Percentiles rank a stretch among this genome's conserved stretches.
Conservation (phyloP, 2,329 filamentous ascomycete species). For the Ampelomyces quisqualis region DNA sequence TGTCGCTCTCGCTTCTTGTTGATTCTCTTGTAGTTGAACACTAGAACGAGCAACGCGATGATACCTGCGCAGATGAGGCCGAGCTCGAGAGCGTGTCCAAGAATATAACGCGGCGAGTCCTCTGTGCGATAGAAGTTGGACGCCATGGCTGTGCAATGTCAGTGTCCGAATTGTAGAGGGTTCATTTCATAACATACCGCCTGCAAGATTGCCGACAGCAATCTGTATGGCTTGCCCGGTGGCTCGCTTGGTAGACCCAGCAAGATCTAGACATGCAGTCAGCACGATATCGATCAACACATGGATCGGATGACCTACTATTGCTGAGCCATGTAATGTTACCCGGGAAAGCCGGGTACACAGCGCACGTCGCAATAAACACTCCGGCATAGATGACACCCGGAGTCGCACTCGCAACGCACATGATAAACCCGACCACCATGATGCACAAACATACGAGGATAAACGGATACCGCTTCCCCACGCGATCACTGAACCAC, state of each 20-base stretch:
- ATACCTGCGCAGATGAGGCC: conserved; percentile 53
- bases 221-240: conserved; percentile 53
- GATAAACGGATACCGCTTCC: conserved; percentile 41
- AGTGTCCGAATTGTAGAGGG: conserved; percentile 1
- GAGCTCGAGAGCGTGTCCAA: conserved; percentile 55
- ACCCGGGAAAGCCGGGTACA: conserved; percentile 44
- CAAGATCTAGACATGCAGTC: conserved; percentile 48
- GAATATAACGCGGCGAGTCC: conserved; percentile 53
- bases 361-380: conserved; percentile 40
- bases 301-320: no score
- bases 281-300: conserved; percentile 2
- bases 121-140: conserved; percentile 67
- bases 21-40: conserved; percentile 56
- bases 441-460: conserved; percentile 36
- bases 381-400: conserved; percentile 43
- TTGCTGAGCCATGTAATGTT: conserved; percentile 56
- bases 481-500: conserved; percentile 32
- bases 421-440: conserved; percentile 43
- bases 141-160: conserved; percentile 58
- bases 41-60: conserved; percentile 47
- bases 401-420: conserved; percentile 33
- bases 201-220: conserved; percentile 50
- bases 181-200: conserved; percentile 14
- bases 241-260: conserved; percentile 55
- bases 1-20: conserved; percentile 57